These are phyloP conservation scores for Boletus speciosus DNA, from an alignment of 768 basidiomycete genomes.

Conservation along the genomic window DNA sequence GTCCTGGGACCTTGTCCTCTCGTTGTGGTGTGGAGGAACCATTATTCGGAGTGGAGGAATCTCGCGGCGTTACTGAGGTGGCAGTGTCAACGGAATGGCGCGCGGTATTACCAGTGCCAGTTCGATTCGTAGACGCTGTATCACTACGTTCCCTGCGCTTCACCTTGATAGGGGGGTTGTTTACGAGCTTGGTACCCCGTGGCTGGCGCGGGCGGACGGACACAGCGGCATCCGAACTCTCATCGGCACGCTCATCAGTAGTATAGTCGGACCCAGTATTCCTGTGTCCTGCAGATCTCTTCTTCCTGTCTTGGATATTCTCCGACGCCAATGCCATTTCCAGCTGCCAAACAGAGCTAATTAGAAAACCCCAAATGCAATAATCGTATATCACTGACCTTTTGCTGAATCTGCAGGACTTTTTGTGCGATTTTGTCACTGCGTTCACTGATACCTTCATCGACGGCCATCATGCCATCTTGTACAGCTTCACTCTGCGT, in stretches of 20 bases:
- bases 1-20: constrained; percentile 37
- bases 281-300: constrained; percentile 24
- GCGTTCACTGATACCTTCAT: constrained; percentile 78
- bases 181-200: constrained; percentile 32
- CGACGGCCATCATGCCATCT: constrained; percentile 83
- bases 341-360: constrained; percentile 44
- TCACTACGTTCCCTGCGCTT: constrained; percentile 51
- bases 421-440: constrained; percentile 88
- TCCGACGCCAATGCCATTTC: constrained; percentile 72
- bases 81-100: constrained; percentile 24
- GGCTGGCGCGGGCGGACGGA: constrained; percentile 42
- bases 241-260: constrained; percentile 53
- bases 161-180: constrained; percentile 35
- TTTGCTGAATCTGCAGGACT: constrained; percentile 85
- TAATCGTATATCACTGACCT: constrained; percentile 50
- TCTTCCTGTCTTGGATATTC: constrained; percentile 35
- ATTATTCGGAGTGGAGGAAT: constrained; percentile 21
- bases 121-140: constrained; percentile 62
- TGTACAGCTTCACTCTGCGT: constrained; percentile 59
- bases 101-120: constrained; percentile 33
- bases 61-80: constrained; percentile 28
- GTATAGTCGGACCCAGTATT: constrained; percentile 25
- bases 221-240: constrained; percentile 46
- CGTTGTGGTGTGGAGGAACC: constrained; percentile 29
- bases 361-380: constrained; percentile 3